Evolutionary conservation across 768 basidiomycete species (phyloP).

Genomic region (Podaxis sp.): DNA sequence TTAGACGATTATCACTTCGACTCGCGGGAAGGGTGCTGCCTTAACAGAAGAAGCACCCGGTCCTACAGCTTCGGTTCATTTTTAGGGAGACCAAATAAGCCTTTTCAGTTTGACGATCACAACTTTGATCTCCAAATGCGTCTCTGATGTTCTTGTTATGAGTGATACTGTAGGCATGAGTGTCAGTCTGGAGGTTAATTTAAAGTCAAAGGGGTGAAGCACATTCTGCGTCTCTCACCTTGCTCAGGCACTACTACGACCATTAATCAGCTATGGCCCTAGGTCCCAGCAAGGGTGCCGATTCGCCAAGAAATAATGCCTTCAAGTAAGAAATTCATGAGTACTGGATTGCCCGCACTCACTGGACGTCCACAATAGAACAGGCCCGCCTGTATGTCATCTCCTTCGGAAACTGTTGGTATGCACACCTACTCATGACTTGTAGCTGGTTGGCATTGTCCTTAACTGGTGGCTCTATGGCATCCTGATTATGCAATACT

Average conservation of each 20-base stretch:
- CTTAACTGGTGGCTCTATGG: constrained; percentile 12
- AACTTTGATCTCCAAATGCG: no score
- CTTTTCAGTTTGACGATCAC: no score
- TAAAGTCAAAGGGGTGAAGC: background rate
- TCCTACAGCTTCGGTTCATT: no score
- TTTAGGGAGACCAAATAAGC: no score
- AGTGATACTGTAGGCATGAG: background rate
- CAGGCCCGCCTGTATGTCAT: background rate
- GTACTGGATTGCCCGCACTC: background rate
- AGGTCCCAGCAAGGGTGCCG: background rate
- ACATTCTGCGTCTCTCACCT: background rate
- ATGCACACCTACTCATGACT: background rate
- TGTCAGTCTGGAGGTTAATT: background rate
- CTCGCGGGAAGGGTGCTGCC: no score
- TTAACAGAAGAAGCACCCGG: no score
- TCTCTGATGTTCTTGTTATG: no score
- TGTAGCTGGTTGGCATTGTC: background rate
- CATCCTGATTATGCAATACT: constrained; percentile 9
- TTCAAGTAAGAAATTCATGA: background rate
- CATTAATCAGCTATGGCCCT: background rate
- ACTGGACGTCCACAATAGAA: background rate
- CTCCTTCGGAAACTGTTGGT: background rate
- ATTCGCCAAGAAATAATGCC: background rate
- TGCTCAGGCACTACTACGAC: background rate
- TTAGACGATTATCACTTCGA: background rate